Evolutionary conservation across 768 basidiomycete species (phyloP), one percentile per base, ranked within the genome.

Genomic region (Ramaria rubella): DNA sequence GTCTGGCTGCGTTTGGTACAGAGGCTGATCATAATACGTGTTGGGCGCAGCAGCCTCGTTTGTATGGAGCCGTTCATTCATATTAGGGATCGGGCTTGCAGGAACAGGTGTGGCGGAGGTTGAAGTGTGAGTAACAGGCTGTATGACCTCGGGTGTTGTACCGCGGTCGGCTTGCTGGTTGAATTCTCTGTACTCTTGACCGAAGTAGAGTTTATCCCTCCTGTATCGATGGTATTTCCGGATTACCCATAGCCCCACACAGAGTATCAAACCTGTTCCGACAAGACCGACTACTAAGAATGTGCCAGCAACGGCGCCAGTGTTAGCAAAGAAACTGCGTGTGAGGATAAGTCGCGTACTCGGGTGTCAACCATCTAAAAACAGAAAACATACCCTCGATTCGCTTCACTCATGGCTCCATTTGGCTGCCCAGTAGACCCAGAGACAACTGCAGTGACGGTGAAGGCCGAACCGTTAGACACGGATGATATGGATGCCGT

Each of bases 321-420:
- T 76, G 60, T 77, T 73, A 45, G 69, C 60, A 60, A 77, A 73
- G 70, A 80, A 80, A 57, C 79, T 79, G 52, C 23, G 29, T 12
- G 23, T 17, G 14, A 43, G 19, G 14, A 55, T 42, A 40, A 55
- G 40, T 12, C 27, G 15, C 11, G 46, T 29, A n/a, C n/a, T n/a
- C n/a, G 26, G 11, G 15, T 8, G 12, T 36, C 17, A 24, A 51
- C 44, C 23, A 24, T 9, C 12, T 23, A 36, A 31, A 17, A 54
- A 14, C n/a, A 8, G 23, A 38, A 46, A n/a, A 46, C 55, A 19
- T 9, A 56, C 55, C 55, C 55, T 31, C 48, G 55, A 1, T 34
- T 56, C 9, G 38, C n/a, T 19, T 5, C 19, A 33, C 23, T 48
- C 24, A 34, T 34, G 19, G 24, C 11, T 3, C 27, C 14, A 46